Evolutionary conservation across 2,329 filamentous ascomycete genomes (phyloP).

Genomic region (Sporothrix mexicana): DNA sequence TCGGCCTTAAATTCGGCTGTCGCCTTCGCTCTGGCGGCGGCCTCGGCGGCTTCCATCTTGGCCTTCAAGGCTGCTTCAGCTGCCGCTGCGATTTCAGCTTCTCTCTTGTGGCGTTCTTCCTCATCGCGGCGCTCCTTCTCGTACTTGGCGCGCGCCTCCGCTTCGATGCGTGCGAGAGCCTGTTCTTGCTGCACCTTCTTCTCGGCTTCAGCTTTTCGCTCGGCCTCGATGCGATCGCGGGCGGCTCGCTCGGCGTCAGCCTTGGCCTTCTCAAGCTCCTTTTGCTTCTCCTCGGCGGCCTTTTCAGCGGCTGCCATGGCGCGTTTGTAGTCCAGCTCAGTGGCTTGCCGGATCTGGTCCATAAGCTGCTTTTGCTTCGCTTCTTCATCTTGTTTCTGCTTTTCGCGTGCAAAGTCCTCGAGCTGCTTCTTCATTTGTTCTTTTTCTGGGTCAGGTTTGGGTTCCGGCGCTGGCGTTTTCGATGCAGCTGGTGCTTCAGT

Average conservation of each 20-base stretch:
- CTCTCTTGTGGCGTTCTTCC: slow-evolving; percentile 49
- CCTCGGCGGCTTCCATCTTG: slow-evolving; percentile 55
- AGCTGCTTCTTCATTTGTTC: slow-evolving; percentile 67
- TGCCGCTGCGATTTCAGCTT: slow-evolving; percentile 58
- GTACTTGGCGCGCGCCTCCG: slow-evolving; percentile 46
- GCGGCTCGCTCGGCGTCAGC: slow-evolving; percentile 54
- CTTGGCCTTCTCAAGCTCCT: slow-evolving; percentile 56
- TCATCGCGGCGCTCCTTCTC: slow-evolving; percentile 50
- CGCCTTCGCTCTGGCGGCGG: slow-evolving; percentile 50
- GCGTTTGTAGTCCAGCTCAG: slow-evolving; percentile 38
- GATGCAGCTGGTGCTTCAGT: slow-evolving; percentile 49
- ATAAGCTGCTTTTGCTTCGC: slow-evolving; percentile 39
- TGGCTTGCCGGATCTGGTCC: slow-evolving; percentile 47
- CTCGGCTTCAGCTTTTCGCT: slow-evolving; percentile 49
- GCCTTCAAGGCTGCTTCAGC: slow-evolving; percentile 40
- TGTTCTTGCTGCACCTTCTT: slow-evolving; percentile 44
- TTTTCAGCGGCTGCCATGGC: slow-evolving; percentile 44
- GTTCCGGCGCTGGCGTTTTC: slow-evolving; percentile 50
- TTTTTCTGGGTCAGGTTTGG: slow-evolving; percentile 60
- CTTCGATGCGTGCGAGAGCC: slow-evolving; percentile 45
- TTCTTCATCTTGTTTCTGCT: slow-evolving; percentile 54
- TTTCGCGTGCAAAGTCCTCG: slow-evolving; percentile 54
- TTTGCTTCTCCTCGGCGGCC: slow-evolving; percentile 52
- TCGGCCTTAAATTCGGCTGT: slow-evolving; percentile 49
- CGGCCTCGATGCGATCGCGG: slow-evolving; percentile 48